Evolutionary conservation across 148 eudicot species (phyloP), one percentile per base, ranked within the genome.

Genomic region (Fagopyrum tataricum): DNA sequence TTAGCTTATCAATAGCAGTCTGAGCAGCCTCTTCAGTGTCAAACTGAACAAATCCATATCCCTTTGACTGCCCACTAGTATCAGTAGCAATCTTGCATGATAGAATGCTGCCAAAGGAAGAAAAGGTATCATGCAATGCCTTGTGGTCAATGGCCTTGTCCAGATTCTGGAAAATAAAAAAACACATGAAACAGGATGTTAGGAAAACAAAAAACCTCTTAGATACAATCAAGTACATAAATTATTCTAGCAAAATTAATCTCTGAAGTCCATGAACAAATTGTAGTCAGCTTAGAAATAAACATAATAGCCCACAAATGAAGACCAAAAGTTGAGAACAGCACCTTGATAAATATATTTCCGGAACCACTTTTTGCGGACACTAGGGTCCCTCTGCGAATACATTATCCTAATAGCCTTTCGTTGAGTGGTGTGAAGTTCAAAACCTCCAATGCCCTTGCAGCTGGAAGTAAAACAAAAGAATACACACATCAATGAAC

Each of bases 1-100:
- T 81, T 43, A 86, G 72, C 76, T 75, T 77, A 17, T 87, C 76
- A 5, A 87, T 87, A n/a, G 90, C 90, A 41, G 44, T 81, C 43
- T 75, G 79, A n/a, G 87, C 90, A 71, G 84, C 37, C 15, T 84
- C 90, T 6, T 84, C 90, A 52, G 14, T 40, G 2, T 84, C 86
- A 76, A 70, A 87, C 56, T 82, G 86, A 44, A 87, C 90, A 81
- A 82, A 87, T 9, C 90, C 90, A 76, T 79, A 87, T 2, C 90
- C 90, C 77, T 81, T 87, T 7, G 90, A 84, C 68, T 77, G 78
- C 11, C 90, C 87, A 76, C 7, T 73, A 9, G 61, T 17, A 80
- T 86, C 90, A 42, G 78, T 78, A 49, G 79, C 84, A 7, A 86
- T 67, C 78, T 86, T 85, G 80, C 79, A 85, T 6, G 89, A 83